Conservation (phyloP, 2,329 filamentous ascomycete genomes). For the Aspergillus udagawae region DNA sequence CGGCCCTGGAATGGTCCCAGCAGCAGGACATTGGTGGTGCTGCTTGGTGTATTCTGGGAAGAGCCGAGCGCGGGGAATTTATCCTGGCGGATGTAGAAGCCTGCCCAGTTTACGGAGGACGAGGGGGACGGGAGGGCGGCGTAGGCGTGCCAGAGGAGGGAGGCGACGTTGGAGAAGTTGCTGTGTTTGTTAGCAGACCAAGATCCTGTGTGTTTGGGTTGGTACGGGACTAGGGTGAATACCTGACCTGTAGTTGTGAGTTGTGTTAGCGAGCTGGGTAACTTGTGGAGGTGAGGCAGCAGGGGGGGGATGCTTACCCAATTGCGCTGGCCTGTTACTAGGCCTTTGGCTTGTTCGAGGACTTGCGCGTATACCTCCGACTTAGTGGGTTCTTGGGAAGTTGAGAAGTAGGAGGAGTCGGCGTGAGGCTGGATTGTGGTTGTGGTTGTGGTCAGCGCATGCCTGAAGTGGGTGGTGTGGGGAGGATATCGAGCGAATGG, state of each 20-base stretch:
- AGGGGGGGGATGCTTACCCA: conserved; percentile 35
- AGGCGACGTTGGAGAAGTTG: conserved; percentile 46
- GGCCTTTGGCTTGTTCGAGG: conserved; percentile 34
- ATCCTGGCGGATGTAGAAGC: conserved; percentile 45
- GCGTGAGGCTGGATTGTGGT: conserved; percentile 40
- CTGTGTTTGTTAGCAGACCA: conserved; percentile 15
- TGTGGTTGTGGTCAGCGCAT: not conserved
- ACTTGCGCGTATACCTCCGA: conserved; percentile 42
- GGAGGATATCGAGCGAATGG: not conserved
- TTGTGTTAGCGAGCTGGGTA: not conserved
- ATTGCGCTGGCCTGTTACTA: conserved; percentile 43
- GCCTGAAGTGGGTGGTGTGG: not conserved
- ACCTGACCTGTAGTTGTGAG: conserved; percentile 27
- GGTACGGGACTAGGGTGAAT: too few relatives aligned
- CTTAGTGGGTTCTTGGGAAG: conserved; percentile 33
- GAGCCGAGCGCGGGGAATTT: conserved; percentile 34
- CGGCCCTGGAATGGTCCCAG: conserved; percentile 48
- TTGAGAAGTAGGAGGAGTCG: conserved; percentile 43
- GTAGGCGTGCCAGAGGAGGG: conserved; percentile 48
- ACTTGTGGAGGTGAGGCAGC: not conserved
- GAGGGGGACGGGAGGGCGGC: conserved; percentile 41
- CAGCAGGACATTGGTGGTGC: conserved; percentile 31
- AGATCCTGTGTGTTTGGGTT: not conserved
- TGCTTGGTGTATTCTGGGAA: conserved; percentile 1
- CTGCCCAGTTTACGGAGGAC: conserved; percentile 46